Conservation (phyloP, 176 grass and related monocot genomes). For the Bonia amplexicaulis region DNA sequence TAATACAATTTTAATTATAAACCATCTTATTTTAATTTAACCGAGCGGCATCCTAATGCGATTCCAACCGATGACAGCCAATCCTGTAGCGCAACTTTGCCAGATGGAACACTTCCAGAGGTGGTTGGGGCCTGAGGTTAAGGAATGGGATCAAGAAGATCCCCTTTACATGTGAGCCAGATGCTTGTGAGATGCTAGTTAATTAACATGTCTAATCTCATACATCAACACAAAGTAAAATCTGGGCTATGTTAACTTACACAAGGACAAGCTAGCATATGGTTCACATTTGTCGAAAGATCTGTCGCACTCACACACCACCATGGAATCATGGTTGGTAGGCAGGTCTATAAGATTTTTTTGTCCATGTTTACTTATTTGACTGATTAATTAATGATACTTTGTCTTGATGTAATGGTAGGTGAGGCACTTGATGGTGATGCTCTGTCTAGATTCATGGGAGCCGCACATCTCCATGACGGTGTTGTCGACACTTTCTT, state of each 20-base stretch:
- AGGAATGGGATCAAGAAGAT: conserved; percentile 6
- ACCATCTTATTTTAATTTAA: too few relatives aligned
- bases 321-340: neutral
- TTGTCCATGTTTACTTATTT: neutral
- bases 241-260: neutral
- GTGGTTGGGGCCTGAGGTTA: neutral
- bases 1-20: too few relatives aligned
- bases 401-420: conserved; percentile 20
- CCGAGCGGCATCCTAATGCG: too few relatives aligned
- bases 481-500: conserved; percentile 10
- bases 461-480: neutral
- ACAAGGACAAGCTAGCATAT: neutral
- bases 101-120: neutral
- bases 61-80: neutral
- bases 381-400: neutral
- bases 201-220: neutral
- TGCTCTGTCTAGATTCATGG: conserved; percentile 28
- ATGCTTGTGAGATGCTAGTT: conserved; percentile 12
- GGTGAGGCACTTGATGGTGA: conserved; percentile 39
- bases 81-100: neutral
- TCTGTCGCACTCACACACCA: neutral
- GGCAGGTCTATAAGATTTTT: neutral
- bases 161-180: neutral
- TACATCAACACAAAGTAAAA: conserved; percentile 5
- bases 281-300: neutral